These are phyloP conservation scores for Naganishia randhawae DNA, from an alignment of 768 basidiomycete species.

Conservation along the genomic window DNA sequence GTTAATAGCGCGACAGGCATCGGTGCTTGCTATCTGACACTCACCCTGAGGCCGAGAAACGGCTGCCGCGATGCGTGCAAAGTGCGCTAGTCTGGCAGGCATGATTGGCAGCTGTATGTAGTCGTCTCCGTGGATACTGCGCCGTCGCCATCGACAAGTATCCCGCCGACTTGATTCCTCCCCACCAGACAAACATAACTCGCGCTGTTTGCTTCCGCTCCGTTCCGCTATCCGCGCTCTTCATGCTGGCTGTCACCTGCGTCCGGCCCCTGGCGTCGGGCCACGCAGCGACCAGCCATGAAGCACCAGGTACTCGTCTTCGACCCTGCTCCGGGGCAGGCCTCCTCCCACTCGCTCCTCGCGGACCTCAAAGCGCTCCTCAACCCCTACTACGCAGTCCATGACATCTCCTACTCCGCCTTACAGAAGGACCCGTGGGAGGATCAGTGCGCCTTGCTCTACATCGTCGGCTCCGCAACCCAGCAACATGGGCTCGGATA, in stretches of 20 bases:
- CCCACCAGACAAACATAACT: background rate
- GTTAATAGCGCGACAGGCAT: background rate
- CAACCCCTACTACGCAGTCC: conserved; percentile 13
- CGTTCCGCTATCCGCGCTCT: background rate
- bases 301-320: conserved; percentile 9
- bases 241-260: background rate
- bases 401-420: background rate
- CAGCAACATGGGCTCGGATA: background rate
- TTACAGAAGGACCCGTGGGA: conserved; percentile 13
- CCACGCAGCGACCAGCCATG: no score
- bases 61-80: background rate
- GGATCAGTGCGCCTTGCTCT: conserved; percentile 1
- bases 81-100: background rate
- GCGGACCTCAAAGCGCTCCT: background rate
- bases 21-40: background rate
- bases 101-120: no score
- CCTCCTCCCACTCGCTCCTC: background rate
- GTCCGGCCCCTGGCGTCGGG: background rate
- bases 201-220: background rate
- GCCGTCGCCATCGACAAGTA: no score
- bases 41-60: background rate
- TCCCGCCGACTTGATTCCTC: background rate
- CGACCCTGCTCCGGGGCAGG: background rate
- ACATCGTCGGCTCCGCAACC: background rate
- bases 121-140: no score